Percentiles rank a stretch among this genome's conserved stretches.
These are phyloP conservation scores for Allium sativum DNA, from an alignment of 106 monocot genomes.

Conservation along the genomic window DNA sequence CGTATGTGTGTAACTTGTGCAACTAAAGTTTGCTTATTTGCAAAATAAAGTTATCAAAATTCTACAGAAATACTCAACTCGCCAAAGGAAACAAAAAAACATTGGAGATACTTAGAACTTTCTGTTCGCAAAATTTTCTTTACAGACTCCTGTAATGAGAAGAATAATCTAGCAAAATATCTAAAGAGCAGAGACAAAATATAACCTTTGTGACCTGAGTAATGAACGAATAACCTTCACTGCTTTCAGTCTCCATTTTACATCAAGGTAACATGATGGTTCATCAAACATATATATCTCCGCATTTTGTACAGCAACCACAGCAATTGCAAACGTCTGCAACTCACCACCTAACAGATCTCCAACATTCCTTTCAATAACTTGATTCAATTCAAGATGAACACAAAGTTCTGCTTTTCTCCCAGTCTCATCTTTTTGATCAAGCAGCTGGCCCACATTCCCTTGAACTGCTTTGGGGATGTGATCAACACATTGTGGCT, in stretches of 20 bases:
- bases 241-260: constrained; percentile 94
- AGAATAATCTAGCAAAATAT: background rate
- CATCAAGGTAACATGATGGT: constrained; percentile 96
- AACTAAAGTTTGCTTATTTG: background rate
- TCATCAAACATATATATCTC: constrained; percentile 99
- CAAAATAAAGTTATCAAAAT: too few species aligned
- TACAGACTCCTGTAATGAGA: too few species aligned
- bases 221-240: constrained; percentile 89
- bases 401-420: constrained; percentile 60
- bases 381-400: constrained; percentile 89
- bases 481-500: constrained; percentile 98
- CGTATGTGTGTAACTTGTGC: constrained; percentile 8
- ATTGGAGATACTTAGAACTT: too few species aligned
- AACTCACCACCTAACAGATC: constrained; percentile 97
- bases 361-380: constrained; percentile 88
- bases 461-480: constrained; percentile 99
- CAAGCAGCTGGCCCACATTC: constrained; percentile 91
- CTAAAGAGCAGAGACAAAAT: background rate
- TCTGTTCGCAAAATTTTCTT: too few species aligned
- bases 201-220: constrained; percentile 76
- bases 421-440: constrained; percentile 84
- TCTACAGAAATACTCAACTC: too few species aligned
- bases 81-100: too few species aligned
- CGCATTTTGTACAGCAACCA: constrained; percentile 83
- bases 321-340: constrained; percentile 97